Evolutionary conservation across 78 protist species (phyloP), one percentile per base, ranked within the genome.

Genomic region (Mantamonas sphyraenae): DNA sequence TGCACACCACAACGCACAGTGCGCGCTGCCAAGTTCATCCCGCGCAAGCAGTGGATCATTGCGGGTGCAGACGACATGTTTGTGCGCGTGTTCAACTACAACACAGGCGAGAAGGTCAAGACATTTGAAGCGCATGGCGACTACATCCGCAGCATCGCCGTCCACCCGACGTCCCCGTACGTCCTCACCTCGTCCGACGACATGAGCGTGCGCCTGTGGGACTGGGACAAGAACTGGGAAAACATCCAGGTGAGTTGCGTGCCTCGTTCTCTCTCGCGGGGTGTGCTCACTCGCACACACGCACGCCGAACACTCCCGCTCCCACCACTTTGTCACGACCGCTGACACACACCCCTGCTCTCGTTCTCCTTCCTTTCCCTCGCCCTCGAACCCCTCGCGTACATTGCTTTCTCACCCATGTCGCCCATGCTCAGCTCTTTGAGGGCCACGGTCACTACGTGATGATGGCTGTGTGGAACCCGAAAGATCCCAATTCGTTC

Each of bases 371-470:
- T 12, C 35, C 16, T 56, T 56, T 28, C 16, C 16, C 47, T 42
- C 47, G 24, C 47, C 47, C 47, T 7, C n/a, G n/a, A n/a, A n/a
- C n/a, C n/a, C n/a, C n/a, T n/a, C n/a, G n/a, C n/a, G n/a, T n/a
- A n/a, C n/a, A n/a, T n/a, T 42, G 47, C 47, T 42, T 7, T 10
- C 47, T 7, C 47, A 12, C 24, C 7, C 47, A 7, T 10, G 10
- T 42, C 47, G 7, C 47, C 47, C 47, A 26, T 0, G 43, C 0
- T 35, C 70, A 77, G 76, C 51, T 75, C 0, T 97, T 76, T 56
- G 98, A 96, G 75, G 99, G 99, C 1, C 99, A 98, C 77, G 34
- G 76, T 9, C 97, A 96, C 72, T 98, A 87, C 56, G 99, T 96
- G 30, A 98, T 98, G 99, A 16, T 28, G 38, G 84, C 89, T 10